A percentile compares a stretch with the other conserved stretches of the same genome.
phyloP scores from a whole-genome alignment of 2,329 filamentous ascomycete genomes.

The Alternaria tenuissima region DNA sequence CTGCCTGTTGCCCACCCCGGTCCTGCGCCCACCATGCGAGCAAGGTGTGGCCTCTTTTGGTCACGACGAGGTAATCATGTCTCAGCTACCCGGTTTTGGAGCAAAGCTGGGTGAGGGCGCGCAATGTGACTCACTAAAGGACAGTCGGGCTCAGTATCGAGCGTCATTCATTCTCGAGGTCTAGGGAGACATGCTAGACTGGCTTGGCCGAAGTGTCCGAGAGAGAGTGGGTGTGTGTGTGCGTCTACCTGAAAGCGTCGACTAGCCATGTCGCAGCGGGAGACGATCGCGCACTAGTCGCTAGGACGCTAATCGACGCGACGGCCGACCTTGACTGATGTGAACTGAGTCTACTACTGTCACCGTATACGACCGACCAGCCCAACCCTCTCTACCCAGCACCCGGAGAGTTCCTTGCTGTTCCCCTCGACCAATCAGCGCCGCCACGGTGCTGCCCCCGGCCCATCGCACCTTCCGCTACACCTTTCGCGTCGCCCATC shows the following conservation, averaged over 20 bases:
- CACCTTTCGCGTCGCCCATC: constrained; percentile 11
- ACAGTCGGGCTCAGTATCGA: constrained; percentile 11
- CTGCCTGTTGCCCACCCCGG: constrained; percentile 21
- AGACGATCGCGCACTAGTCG: constrained; percentile 29
- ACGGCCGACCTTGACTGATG: background rate
- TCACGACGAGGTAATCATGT: constrained; percentile 34
- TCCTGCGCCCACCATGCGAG: constrained; percentile 28
- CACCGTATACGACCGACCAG: constrained; percentile 1
- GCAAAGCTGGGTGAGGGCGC: constrained; percentile 20
- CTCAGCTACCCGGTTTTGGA: constrained; percentile 23
- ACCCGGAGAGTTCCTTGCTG: constrained; percentile 11
- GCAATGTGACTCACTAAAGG: constrained; percentile 41
- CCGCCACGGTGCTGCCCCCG: constrained; percentile 30
- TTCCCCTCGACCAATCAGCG: constrained; percentile 36
- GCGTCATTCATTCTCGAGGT: constrained; percentile 7
- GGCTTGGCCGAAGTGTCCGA: constrained; percentile 4
- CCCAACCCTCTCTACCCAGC: background rate
- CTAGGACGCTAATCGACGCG: constrained; percentile 3
- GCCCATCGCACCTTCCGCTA: background rate
- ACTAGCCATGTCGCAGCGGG: constrained; percentile 22
- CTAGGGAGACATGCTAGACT: constrained; percentile 2
- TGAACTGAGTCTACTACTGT: background rate
- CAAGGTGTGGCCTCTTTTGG: constrained; percentile 42
- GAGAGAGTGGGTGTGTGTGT: constrained; percentile 10
- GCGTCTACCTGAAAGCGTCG: background rate